Evolutionary conservation across 225 moss, liverwort and hornwort species (phyloP), one percentile per base, ranked within the genome.

Genomic region (Anthoceros angustus): DNA sequence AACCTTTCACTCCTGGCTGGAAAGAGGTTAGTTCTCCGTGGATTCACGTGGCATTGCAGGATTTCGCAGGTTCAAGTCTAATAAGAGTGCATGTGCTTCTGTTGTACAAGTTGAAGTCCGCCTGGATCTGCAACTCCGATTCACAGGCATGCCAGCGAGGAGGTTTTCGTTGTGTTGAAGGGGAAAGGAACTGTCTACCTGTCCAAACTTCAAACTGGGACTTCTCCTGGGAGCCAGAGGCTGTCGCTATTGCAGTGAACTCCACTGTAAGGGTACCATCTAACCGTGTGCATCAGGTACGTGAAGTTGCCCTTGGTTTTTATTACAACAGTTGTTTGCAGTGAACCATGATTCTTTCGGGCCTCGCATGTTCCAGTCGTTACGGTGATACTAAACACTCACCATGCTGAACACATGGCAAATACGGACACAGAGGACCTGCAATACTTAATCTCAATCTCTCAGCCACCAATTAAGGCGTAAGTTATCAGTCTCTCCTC

Each of bases 241-340:
- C 74, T 72, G 70, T 82, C 67, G 46, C 41, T 62, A 74, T 87
- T 3, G 69, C 68, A 50, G 78, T 73, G 48, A 87, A 90, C 60
- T 74, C 87, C 9, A 85, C 86, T 41, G 82, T 85, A 68, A 79
- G 75, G 4, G 73, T 87, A 65, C 87, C 85, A 64, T 81, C 84
- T 69, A 61, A 86, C 77, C 71, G 73, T 70, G 86, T 90, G 70
- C 90, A 90, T 73, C 90, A 90, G 90, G 90, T 87, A 67, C 14
- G 0, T 55, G n/a, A 15, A 23, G n/a, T n/a, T 55, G n/a, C 55
- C 5, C n/a, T 18, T 48, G 2, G 14, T 18, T 55, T n/a, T 55
- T 55, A 5, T 4, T 4, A 32, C 4, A 4, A 32, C 32, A 32
- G 46, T 18, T 48, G 1, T 48, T 1, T 48, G n/a, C 14, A 12